A percentile compares a stretch with the other conserved stretches of the same genome.
Evolutionary conservation across 2,329 filamentous ascomycete species (phyloP).

Genomic region (Periconia sp.): DNA sequence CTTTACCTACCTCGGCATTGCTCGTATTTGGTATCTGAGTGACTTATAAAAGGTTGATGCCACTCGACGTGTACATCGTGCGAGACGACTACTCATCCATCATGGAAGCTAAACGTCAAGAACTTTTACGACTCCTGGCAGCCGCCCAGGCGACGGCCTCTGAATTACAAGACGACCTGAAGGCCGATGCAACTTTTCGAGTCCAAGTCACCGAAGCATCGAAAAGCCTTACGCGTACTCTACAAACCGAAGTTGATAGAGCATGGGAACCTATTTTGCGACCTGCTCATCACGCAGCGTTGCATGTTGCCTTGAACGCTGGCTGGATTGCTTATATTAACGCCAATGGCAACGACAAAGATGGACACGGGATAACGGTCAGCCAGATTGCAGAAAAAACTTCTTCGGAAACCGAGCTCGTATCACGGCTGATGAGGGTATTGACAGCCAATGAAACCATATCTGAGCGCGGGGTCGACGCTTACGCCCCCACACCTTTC

Average conservation of each 20-base stretch:
- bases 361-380: neutral
- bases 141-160: neutral
- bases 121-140: neutral
- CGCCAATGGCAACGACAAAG: neutral
- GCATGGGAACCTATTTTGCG: neutral
- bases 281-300: neutral
- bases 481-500: constrained; percentile 1
- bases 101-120: neutral
- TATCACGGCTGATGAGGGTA: constrained; percentile 2
- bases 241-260: neutral
- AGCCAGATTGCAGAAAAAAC: neutral
- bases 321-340: constrained; percentile 1
- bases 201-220: neutral
- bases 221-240: neutral
- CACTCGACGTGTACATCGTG: neutral
- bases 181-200: neutral
- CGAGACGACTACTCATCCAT: neutral
- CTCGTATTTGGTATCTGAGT: neutral
- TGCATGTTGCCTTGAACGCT: neutral
- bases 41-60: neutral
- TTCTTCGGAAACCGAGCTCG: neutral
- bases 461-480: neutral
- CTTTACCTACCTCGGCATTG: too few relatives aligned
- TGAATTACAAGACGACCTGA: neutral
- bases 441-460: neutral